Conservation (phyloP, 2,329 filamentous ascomycete species). For the Talaromyces sp. region DNA sequence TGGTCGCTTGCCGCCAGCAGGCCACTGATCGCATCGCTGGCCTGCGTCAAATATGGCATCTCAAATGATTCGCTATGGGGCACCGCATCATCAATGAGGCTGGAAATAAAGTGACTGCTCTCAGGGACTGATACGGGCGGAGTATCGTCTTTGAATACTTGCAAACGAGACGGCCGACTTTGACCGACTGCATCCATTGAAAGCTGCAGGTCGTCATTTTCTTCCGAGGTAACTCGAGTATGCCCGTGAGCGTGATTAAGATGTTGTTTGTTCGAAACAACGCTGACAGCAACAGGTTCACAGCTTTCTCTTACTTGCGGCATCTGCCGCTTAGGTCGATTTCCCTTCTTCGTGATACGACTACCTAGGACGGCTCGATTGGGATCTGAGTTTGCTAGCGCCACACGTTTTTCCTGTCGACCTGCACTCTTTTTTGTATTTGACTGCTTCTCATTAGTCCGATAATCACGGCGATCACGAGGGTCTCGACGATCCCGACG, state of each 20-base stretch:
- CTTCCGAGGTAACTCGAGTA: slow-evolving; percentile 21
- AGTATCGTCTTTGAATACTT: slow-evolving; percentile 32
- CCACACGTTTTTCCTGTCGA: slow-evolving; percentile 2
- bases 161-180: slow-evolving; percentile 24
- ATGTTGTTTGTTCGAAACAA: background rate
- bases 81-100: background rate
- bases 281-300: background rate
- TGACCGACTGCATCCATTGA: slow-evolving; percentile 23
- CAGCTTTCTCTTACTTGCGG: background rate
- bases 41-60: background rate
- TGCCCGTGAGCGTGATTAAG: slow-evolving; percentile 9
- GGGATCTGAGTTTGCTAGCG: slow-evolving; percentile 3
- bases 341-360: slow-evolving; percentile 5
- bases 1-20: slow-evolving; percentile 1
- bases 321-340: background rate
- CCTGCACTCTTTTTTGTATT: background rate
- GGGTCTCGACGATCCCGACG: slow-evolving; percentile 13
- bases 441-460: background rate
- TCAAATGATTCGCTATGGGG: background rate
- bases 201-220: slow-evolving; percentile 26
- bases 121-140: background rate
- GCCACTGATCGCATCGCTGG: background rate
- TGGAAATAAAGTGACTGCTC: background rate
- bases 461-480: slow-evolving; percentile 1
- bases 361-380: slow-evolving; percentile 5